Evolutionary conservation across 306 rosid species (phyloP), one percentile per base, ranked within the genome.

Genomic region (Clitoria ternatea): DNA sequence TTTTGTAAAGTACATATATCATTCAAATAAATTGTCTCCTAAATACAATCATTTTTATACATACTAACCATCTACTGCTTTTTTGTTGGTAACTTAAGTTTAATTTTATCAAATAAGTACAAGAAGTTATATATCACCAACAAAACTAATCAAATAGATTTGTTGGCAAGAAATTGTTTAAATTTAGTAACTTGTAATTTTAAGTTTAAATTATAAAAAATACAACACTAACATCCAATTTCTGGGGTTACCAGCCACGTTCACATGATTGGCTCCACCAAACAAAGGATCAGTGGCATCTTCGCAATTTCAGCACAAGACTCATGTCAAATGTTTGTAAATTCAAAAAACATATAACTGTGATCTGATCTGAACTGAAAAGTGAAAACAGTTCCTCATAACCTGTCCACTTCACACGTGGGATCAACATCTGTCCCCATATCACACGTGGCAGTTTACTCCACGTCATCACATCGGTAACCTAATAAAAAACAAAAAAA

Each of bases 351-450:
- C 15, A 44, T 0, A 0, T 29, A 22, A 3, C 43, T 33, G 40
- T 62, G 71, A 66, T 36, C 7, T 53, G 15, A 45, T 10, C 20
- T 23, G 30, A 70, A 13, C 18, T 29, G n/a, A n/a, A 6, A 29
- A 29, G 14, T 1, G 5, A 70, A 27, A 19, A 68, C 72, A 39
- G 40, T 39, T 29, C 60, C 36, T 69, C 59, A 62, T 26, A 45
- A 66, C 1, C 61, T 36, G 78, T 83, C 84, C 3, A 36, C 81
- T 56, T 76, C 86, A 33, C 89, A 85, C 91, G 91, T 82, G 89
- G 61, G 82, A 80, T 35, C 50, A 60, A 15, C 15, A 29, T 11
- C 67, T 53, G 76, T 36, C 81, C 82, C 74, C 73, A 67, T 70
- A 26, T 60, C 36, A 77, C 87, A 85, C 87, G 84, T 84, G 89